phyloP scores from a whole-genome alignment of 352 stramenopile species.

The Pythium biforme region DNA sequence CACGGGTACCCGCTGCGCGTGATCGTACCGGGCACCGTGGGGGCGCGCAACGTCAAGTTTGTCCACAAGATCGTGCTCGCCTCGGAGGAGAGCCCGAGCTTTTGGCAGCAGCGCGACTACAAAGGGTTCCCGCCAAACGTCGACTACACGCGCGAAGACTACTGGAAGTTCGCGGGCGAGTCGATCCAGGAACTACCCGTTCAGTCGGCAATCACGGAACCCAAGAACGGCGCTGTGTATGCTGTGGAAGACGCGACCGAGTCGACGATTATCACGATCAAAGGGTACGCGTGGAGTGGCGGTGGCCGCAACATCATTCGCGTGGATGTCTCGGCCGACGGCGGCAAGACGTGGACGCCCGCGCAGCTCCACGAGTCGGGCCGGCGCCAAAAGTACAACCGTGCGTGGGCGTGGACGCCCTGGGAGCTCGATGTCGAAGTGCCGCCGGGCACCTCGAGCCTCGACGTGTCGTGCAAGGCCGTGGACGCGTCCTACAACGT shows the following conservation, averaged over 20 bases:
- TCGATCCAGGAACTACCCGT: conserved; percentile 92
- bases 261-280: conserved; percentile 83
- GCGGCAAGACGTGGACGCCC: conserved; percentile 91
- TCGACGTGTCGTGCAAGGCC: conserved; percentile 93
- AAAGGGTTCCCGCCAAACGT: conserved; percentile 86
- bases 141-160: conserved; percentile 84
- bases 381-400: conserved; percentile 85
- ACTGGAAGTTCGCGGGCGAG: conserved; percentile 79
- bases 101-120: conserved; percentile 94
- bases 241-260: conserved; percentile 56
- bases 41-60: conserved; percentile 97
- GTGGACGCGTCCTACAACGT: conserved; percentile 96
- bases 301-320: conserved; percentile 95
- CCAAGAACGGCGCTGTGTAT: conserved; percentile 52
- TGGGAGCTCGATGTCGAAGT: conserved; percentile 94
- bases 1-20: conserved; percentile 96
- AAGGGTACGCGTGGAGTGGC: conserved; percentile 94
- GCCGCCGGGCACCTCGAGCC: conserved; percentile 63
- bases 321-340: conserved; percentile 95
- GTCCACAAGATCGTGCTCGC: conserved; percentile 89
- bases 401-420: conserved; percentile 95
- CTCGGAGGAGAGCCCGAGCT: conserved; percentile 80
- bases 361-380: conserved; percentile 87
- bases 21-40: conserved; percentile 95
- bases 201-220: conserved; percentile 89